These are phyloP conservation scores for Camelina neglecta DNA, from an alignment of 345 rosid species.

Conservation along the genomic window DNA sequence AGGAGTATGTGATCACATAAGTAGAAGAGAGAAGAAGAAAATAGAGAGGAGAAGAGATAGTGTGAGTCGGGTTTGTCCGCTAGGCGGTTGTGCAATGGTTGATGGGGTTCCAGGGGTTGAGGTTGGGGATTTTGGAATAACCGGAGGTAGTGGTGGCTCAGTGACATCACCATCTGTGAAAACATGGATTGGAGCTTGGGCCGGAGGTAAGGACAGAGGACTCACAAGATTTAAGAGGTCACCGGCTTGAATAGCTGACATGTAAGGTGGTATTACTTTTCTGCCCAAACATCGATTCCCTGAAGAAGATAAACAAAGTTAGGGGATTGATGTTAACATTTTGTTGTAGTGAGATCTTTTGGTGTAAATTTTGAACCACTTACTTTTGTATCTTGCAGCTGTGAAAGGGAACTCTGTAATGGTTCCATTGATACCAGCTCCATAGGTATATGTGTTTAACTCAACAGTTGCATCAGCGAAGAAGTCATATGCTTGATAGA, in stretches of 20 bases:
- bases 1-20: slow-evolving; percentile 7
- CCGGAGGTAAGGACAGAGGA: slow-evolving; percentile 46
- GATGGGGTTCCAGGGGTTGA: slow-evolving; percentile 38
- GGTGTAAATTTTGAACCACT: slow-evolving; percentile 30
- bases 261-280: slow-evolving; percentile 46
- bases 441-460: slow-evolving; percentile 51
- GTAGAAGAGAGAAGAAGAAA: slow-evolving; percentile 43
- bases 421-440: slow-evolving; percentile 50
- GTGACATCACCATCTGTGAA: slow-evolving; percentile 34
- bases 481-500: slow-evolving; percentile 81
- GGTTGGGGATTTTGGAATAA: not conserved
- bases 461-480: slow-evolving; percentile 75
- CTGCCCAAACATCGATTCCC: slow-evolving; percentile 60
- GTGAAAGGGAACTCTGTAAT: slow-evolving; percentile 83
- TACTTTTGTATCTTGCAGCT: slow-evolving; percentile 74
- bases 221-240: slow-evolving; percentile 33
- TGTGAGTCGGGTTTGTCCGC: slow-evolving; percentile 51
- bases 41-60: slow-evolving; percentile 43
- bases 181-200: slow-evolving; percentile 56
- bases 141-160: slow-evolving; percentile 8
- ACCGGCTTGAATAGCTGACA: slow-evolving; percentile 61
- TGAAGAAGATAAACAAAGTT: slow-evolving; percentile 41
- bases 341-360: not conserved
- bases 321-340: not conserved
- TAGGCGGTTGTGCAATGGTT: slow-evolving; percentile 43